Conservation (phyloP, 2,329 filamentous ascomycete species). For the Orbilia quercus region DNA sequence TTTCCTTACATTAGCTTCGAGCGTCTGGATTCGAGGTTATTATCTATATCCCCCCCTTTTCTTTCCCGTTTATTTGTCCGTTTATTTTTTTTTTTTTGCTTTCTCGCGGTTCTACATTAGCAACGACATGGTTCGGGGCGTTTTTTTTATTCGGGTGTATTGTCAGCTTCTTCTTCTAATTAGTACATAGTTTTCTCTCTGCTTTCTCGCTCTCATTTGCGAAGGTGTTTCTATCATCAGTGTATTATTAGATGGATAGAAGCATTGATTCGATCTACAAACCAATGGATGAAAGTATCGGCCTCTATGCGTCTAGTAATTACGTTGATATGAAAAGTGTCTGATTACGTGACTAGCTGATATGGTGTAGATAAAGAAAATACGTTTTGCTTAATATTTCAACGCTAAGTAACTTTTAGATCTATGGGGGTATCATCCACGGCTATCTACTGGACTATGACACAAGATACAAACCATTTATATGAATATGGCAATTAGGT, state of each 20-base stretch:
- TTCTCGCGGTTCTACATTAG: neutral
- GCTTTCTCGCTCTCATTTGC: neutral
- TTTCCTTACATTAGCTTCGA: too few relatives aligned
- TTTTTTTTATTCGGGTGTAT: slow-evolving; percentile 1
- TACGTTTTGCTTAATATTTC: neutral
- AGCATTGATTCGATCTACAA: slow-evolving; percentile 7
- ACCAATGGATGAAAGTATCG: slow-evolving; percentile 3
- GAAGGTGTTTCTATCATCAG: neutral
- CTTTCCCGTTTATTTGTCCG: neutral
- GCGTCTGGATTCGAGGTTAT: neutral
- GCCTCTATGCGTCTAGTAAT: too few relatives aligned
- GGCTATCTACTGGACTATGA: neutral
- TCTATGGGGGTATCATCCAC: slow-evolving; percentile 21
- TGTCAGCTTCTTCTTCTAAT: neutral
- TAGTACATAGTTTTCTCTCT: slow-evolving; percentile 5
- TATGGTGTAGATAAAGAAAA: too few relatives aligned
- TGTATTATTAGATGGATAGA: slow-evolving; percentile 11
- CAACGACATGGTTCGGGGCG: slow-evolving; percentile 3
- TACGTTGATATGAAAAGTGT: too few relatives aligned
- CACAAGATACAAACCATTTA: slow-evolving; percentile 6
- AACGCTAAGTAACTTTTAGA: slow-evolving; percentile 4
- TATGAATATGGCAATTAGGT: neutral
- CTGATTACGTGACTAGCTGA: too few relatives aligned
- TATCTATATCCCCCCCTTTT: neutral
- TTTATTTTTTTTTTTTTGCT: neutral